Evolutionary conservation across 208 protist species (phyloP), one percentile per base, ranked within the genome.

Genomic region (Wallacemonas collosoma): DNA sequence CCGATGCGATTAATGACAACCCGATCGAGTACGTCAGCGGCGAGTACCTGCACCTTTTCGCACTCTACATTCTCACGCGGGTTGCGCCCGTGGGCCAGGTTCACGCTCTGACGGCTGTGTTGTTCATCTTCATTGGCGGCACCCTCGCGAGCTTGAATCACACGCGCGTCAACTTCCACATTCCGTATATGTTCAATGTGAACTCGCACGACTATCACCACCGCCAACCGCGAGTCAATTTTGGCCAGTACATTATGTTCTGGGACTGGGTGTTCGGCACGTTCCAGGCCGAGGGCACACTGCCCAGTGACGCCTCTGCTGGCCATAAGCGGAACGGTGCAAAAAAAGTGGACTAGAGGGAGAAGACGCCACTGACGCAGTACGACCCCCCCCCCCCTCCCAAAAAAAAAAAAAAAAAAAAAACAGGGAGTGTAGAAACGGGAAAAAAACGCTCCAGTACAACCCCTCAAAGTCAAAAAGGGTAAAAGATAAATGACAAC

Each of bases 231-330:
- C 88, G 82, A 41, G 79, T 85, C 48, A 98, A 98, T 81, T 98
- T 94, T 71, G 91, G 93, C 5, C 94, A 98, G 83, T 98, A 97
- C 81, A 93, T 91, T 35, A 97, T 98, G 91, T 69, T 98, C 17
- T 98, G 94, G 93, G 93, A 98, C 71, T 89, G 76, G 65, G 82
- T 96, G 12, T 94, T 96, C 75, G 90, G 91, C 45, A 95, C 87
- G 40, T 97, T 83, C 67, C 84, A 90, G 74, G 41, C 82, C 3
- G 78, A 84, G 58, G 82, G 77, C 2, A 74, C 63, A 26, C 81
- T 74, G 17, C 73, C 77, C 38, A 11, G 44, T 3, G 68, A 75
- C 63, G 56, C 40, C 14, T n/a, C 51, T 1, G 12, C 38, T 4
- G 14, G 9, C 53, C 6, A 5, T 8, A 58, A 58, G 26, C 6